These are phyloP conservation scores for Camelina neglecta DNA, from an alignment of 345 rosid species.

Conservation along the genomic window DNA sequence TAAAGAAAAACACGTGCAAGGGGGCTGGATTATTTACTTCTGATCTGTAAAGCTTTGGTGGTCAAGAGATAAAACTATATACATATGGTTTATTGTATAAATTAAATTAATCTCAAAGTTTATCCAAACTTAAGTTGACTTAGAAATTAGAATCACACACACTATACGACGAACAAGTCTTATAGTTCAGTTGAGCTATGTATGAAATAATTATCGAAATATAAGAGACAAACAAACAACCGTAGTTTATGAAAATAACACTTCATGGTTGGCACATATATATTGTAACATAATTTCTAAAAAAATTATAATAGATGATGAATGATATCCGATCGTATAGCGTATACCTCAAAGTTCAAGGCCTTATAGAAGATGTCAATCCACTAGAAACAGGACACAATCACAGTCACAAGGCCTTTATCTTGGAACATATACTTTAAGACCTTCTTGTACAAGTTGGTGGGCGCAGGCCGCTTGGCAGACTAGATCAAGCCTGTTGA, in stretches of 20 bases:
- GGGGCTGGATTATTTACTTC: constrained; percentile 32
- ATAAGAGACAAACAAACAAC: constrained; percentile 23
- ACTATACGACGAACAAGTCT: constrained; percentile 31
- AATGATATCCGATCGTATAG: no score
- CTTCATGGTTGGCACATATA: background rate
- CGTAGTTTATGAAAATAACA: background rate
- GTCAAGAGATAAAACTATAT: constrained; percentile 3
- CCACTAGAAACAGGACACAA: no score
- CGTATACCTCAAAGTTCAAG: no score
- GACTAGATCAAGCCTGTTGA: no score
- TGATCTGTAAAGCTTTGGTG: constrained; percentile 41
- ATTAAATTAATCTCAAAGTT: constrained; percentile 18
- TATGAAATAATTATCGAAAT: constrained; percentile 1
- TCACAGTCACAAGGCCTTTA: no score
- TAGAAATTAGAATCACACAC: constrained; percentile 27
- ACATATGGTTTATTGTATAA: constrained; percentile 19
- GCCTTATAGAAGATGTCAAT: no score
- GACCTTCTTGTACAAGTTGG: no score
- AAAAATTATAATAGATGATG: no score
- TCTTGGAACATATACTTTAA: no score
- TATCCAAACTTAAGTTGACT: constrained; percentile 40
- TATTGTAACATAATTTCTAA: no score
- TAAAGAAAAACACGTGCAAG: constrained; percentile 25
- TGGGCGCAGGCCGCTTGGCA: no score
- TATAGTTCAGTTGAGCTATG: constrained; percentile 7